A percentile compares a stretch with the other conserved stretches of the same genome.
Evolutionary conservation across 2,329 filamentous ascomycete species (phyloP).

Genomic region (Berkeleyomyces rouxiae): DNA sequence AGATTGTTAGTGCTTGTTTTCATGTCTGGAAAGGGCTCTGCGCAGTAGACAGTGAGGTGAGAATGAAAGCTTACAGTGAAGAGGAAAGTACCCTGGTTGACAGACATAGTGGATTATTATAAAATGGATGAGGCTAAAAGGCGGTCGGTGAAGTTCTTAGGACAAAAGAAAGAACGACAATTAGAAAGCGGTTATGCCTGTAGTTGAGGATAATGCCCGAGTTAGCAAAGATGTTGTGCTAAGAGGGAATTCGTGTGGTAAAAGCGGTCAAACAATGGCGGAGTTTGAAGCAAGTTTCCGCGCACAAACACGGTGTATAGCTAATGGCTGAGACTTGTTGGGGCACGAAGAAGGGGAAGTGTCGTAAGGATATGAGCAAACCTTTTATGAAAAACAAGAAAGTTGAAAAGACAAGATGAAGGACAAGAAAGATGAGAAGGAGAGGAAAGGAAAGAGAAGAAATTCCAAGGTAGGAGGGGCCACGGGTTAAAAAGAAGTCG

Average conservation of each 20-base stretch:
- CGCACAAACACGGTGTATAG: no score
- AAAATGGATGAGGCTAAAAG: slow-evolving; percentile 13
- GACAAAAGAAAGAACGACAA: slow-evolving; percentile 1
- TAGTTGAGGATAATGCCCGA: not conserved
- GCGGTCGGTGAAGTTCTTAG: slow-evolving; percentile 14
- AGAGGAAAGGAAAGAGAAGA: slow-evolving; percentile 19
- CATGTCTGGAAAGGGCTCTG: not conserved
- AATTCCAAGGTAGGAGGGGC: slow-evolving; percentile 19
- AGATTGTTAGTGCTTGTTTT: slow-evolving; percentile 16
- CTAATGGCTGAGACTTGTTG: not conserved
- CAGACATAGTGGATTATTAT: slow-evolving; percentile 37
- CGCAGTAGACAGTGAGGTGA: not conserved
- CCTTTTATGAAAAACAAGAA: slow-evolving; percentile 14
- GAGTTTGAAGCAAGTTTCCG: not conserved
- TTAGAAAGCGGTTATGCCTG: not conserved
- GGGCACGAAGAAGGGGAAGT: not conserved
- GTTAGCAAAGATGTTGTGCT: slow-evolving; percentile 8
- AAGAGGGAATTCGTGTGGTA: slow-evolving; percentile 4
- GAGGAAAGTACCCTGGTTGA: slow-evolving; percentile 55
- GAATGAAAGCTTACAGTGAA: slow-evolving; percentile 46
- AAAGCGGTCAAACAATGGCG: slow-evolving; percentile 13
- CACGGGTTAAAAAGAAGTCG: slow-evolving; percentile 10
- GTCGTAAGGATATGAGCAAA: not conserved
- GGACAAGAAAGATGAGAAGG: slow-evolving; percentile 11
- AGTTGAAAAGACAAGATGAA: slow-evolving; percentile 6